Base-by-base conservation (phyloP, 371 early-diverging fungal genomes). In the Nematocida homosporus region DNA sequence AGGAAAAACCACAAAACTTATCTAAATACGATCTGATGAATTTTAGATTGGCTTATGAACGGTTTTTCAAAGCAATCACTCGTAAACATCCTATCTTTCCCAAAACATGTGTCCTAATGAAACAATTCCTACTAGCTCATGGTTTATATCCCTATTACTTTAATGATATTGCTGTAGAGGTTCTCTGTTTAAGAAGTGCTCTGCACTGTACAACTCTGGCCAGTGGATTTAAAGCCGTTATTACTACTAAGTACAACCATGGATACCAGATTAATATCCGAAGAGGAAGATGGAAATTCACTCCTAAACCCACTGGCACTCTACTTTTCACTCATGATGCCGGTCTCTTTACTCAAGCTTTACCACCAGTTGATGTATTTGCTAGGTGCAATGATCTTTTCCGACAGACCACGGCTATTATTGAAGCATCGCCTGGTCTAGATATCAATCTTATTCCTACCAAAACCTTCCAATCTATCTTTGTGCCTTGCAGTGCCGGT, bases 141-240 rank as follows among this genome's bases (percentile, higher is more conserved):
- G 75, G 75, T 13, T 20, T 72, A 51, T 72, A 72, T 40, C 75
- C 75, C 13, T 57, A 60, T 34, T 51, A 72, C 30, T 41, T 72
- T 16, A n/a, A 30, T 0, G 61, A 61, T 34, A 52, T 40, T 30
- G 52, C 60, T 8, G 63, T 72, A 32, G 75, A 72, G 52, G 37
- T 72, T 8, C 51, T 72, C 47, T 72, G 75, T 32, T 61, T 57
- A n/a, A 41, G 63, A 59, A 61, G 63, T 4, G 60, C 60, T 4
- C 20, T 30, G 20, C 52, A 53, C 3, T 27, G 34, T 44, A 42
- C 30, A 16, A 72, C 75, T 18, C 60, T 72, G 16, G 37, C 52
- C 6, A 59, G 75, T 1, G 75, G 61, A 1, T n/a, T 72, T 13
- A 38, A 57, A 42, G 13, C 60, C 6, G 75, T 72, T 2, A 6